These are phyloP conservation scores for Helenozyma rhizophorensis DNA, from an alignment of 805 yeast genomes.

Conservation along the genomic window DNA sequence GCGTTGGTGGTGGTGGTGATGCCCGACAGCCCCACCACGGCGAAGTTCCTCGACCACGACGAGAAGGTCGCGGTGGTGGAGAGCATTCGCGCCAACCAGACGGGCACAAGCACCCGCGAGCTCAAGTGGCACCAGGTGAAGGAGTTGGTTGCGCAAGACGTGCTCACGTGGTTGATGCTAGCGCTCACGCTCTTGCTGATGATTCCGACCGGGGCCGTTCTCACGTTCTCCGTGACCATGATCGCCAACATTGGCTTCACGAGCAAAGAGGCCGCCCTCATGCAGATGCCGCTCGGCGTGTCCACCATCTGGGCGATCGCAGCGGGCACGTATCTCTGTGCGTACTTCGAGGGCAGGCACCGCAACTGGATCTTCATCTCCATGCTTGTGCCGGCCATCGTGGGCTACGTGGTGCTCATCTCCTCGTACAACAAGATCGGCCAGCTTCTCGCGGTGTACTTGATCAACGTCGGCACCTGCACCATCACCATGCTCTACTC, in stretches of 20 bases:
- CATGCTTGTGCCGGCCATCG: conserved; percentile 31
- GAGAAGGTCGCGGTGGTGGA: conserved; percentile 42
- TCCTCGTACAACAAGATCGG: conserved; percentile 35
- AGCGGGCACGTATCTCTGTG: conserved; percentile 28
- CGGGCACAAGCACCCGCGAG: conserved; percentile 47
- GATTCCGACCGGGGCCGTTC: conserved; percentile 49
- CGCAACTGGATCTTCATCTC: conserved; percentile 26
- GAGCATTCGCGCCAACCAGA: conserved; percentile 44
- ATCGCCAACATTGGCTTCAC: conserved; percentile 50
- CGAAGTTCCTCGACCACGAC: conserved; percentile 33
- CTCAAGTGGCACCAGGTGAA: conserved; percentile 42
- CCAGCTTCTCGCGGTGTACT: conserved; percentile 45
- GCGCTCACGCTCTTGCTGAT: conserved; percentile 42
- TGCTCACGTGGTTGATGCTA: conserved; percentile 47
- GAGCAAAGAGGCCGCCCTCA: conserved; percentile 39
- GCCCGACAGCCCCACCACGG: conserved; percentile 45
- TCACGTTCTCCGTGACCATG: conserved; percentile 49
- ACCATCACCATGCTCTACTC: conserved; percentile 55
- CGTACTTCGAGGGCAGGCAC: conserved; percentile 17
- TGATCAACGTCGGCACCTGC: conserved; percentile 53
- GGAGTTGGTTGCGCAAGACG: conserved; percentile 44
- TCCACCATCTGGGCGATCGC: conserved; percentile 28
- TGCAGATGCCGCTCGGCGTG: conserved; percentile 58
- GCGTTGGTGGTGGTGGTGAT: conserved; percentile 36
- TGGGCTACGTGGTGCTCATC: conserved; percentile 41